Evolutionary conservation across 139 green algal genomes (phyloP).

Genomic region (Volvox reticuliferus): DNA sequence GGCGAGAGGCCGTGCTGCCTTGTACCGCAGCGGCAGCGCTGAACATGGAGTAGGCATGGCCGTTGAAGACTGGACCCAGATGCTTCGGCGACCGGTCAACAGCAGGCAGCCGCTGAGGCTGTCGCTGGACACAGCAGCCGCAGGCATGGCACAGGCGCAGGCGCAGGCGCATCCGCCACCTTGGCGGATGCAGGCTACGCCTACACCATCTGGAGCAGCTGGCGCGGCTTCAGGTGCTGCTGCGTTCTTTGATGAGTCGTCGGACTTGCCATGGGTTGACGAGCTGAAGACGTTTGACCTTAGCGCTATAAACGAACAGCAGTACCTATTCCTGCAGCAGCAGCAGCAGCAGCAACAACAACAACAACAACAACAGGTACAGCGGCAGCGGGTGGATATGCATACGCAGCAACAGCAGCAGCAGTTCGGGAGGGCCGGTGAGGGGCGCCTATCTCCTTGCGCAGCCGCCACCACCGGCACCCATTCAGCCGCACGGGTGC

Average conservation of each 20-base stretch:
- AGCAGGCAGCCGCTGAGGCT: too few relatives aligned
- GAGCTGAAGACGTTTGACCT: background rate
- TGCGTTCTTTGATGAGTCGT: background rate
- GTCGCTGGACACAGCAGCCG: too few relatives aligned
- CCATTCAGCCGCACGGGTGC: background rate
- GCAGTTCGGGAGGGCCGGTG: background rate
- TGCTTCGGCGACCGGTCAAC: too few relatives aligned
- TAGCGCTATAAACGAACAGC: background rate
- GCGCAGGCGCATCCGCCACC: background rate
- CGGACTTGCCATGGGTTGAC: too few relatives aligned
- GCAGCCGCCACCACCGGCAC: background rate
- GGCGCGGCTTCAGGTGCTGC: background rate
- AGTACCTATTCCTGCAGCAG: background rate
- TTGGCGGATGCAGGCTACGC: too few relatives aligned
- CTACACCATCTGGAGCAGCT: background rate
- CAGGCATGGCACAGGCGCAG: too few relatives aligned
- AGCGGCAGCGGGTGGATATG: too few relatives aligned
- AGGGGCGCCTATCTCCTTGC: background rate
- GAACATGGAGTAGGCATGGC: too few relatives aligned
- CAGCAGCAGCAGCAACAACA: background rate
- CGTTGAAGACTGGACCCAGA: too few relatives aligned
- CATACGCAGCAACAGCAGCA: background rate
- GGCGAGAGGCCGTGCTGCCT: too few relatives aligned
- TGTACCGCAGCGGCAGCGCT: too few relatives aligned
- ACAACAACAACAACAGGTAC: too few relatives aligned